Base-by-base conservation (phyloP, 75 land plant genomes). In the Picea sitchensis region DNA sequence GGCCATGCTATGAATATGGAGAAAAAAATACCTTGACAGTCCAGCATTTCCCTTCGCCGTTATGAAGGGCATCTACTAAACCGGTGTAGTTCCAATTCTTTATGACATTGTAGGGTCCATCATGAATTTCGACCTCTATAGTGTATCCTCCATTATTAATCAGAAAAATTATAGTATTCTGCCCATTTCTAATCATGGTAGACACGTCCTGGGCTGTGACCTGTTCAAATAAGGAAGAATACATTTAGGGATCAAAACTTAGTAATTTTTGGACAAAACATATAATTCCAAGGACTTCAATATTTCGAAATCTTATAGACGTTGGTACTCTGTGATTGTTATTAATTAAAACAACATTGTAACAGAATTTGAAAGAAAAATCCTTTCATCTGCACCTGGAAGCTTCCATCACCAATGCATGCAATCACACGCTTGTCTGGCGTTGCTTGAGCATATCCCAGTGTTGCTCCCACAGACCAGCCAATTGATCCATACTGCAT, bases 401-500 rank as follows among this genome's bases (percentile, higher is more conserved):
- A 88, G 57, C 88, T 88, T 56, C 89, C 90, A 76, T 88, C 90
- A 64, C 90, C 90, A 65, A 88, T 88, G 75, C 90, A 88, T 9
- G 88, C 79, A 56, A 86, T 86, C n/a, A 86, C 84, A 34, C 87
- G 84, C 73, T 69, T 86, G 8, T 80, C 62, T 67, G 77, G 85
- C 13, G 54, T 57, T 21, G 84, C 77, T 76, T 86, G 88, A 5
- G 88, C 80, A 77, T 83, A 86, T 26, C 90, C 90, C 26, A 88
- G 62, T 61, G 81, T 68, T 8, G 90, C 90, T n/a, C 90, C 90
- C 54, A 88, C 90, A 51, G 89, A 86, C 90, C 90, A 88, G 59
- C 90, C 90, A 59, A 88, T 88, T 23, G 85, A 88, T 58, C 88
- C 89, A 85, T 87, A 87, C 69, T 87, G 89, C 89, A 88, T 86